A percentile compares a stretch with the other conserved stretches of the same genome.
These are phyloP conservation scores for Saxophila tyrrhenica DNA, from an alignment of 495 filamentous ascomycete species.

Conservation along the genomic window DNA sequence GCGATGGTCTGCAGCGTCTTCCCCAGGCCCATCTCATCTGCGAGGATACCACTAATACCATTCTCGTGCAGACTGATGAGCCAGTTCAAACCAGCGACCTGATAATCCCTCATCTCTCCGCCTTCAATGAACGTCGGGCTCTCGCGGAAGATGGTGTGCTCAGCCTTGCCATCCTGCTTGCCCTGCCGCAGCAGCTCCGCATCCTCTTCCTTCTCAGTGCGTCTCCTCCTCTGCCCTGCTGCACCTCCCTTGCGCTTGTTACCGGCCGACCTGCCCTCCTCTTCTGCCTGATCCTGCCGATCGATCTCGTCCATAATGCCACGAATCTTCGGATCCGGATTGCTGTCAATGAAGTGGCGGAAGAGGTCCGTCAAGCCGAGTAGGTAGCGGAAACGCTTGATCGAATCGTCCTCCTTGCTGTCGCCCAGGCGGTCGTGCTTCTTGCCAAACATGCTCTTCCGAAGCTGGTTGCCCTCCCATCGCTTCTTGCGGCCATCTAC, in stretches of 20 bases:
- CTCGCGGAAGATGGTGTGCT: constrained; percentile 74
- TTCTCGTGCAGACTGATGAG: constrained; percentile 97
- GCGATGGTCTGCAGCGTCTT: constrained; percentile 85
- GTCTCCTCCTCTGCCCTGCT: constrained; percentile 63
- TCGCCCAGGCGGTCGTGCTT: constrained; percentile 85
- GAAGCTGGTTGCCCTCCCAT: constrained; percentile 72
- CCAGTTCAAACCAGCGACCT: constrained; percentile 91
- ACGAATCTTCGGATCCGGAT: constrained; percentile 82
- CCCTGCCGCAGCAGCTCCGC: constrained; percentile 89
- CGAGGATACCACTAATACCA: constrained; percentile 93
- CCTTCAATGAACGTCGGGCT: constrained; percentile 81
- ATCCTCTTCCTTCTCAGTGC: constrained; percentile 97
- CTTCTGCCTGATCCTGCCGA: constrained; percentile 69
- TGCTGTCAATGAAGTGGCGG: constrained; percentile 97
- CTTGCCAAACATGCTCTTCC: constrained; percentile 84
- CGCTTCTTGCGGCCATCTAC: constrained; percentile 73
- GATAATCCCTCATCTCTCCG: constrained; percentile 88
- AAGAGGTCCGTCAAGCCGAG: constrained; percentile 94
- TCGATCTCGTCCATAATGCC: constrained; percentile 90
- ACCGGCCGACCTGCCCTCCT: constrained; percentile 57
- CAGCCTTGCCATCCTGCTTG: constrained; percentile 69
- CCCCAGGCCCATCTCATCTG: constrained; percentile 94
- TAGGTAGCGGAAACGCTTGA: constrained; percentile 89
- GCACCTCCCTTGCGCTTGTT: constrained; percentile 72
- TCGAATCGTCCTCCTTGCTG: constrained; percentile 94